Percentiles rank a stretch among this genome's conserved stretches.
Conservation (phyloP, 2,329 filamentous ascomycete species). For the Phaeosphaeriaceae sp. region DNA sequence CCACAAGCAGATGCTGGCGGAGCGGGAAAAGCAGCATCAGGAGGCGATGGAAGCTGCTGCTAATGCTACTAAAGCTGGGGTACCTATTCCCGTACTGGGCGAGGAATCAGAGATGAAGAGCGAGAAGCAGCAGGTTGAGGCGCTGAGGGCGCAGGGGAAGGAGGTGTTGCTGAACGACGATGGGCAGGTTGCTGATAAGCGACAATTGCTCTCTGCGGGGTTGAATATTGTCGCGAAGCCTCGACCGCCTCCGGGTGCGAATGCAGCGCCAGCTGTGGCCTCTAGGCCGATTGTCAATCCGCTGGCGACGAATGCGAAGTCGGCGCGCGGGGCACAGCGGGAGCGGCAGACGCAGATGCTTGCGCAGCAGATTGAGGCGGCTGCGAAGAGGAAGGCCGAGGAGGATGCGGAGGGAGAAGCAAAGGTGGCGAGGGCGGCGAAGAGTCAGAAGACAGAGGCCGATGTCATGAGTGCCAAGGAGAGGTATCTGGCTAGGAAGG, state of each 20-base stretch:
- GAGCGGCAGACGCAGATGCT: constrained; percentile 82
- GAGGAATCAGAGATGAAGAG: constrained; percentile 47
- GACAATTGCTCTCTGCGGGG: constrained; percentile 77
- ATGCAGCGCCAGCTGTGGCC: constrained; percentile 3
- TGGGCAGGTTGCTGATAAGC: constrained; percentile 82
- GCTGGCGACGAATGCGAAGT: constrained; percentile 32
- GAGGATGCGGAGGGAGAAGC: constrained; percentile 71
- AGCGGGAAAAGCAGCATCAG: constrained; percentile 72
- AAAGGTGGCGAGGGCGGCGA: constrained; percentile 69
- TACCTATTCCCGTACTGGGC: constrained; percentile 41
- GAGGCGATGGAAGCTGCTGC: constrained; percentile 72
- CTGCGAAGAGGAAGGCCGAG: constrained; percentile 74
- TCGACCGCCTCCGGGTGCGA: not conserved
- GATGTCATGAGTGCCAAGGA: constrained; percentile 82
- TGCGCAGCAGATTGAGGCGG: constrained; percentile 76
- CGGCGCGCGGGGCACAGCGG: constrained; percentile 68
- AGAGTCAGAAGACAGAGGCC: constrained; percentile 78
- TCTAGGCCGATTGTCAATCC: constrained; percentile 2
- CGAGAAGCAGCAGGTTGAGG: constrained; percentile 69
- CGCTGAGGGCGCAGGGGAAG: constrained; percentile 69
- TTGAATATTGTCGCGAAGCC: constrained; percentile 73
- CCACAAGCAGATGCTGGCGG: constrained; percentile 75
- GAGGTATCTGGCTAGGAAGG: constrained; percentile 80
- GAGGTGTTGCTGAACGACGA: constrained; percentile 80
- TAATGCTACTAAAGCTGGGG: constrained; percentile 45